Evolutionary conservation across 2,329 filamentous ascomycete genomes (phyloP).

Genomic region (Sporothrix curviconia): DNA sequence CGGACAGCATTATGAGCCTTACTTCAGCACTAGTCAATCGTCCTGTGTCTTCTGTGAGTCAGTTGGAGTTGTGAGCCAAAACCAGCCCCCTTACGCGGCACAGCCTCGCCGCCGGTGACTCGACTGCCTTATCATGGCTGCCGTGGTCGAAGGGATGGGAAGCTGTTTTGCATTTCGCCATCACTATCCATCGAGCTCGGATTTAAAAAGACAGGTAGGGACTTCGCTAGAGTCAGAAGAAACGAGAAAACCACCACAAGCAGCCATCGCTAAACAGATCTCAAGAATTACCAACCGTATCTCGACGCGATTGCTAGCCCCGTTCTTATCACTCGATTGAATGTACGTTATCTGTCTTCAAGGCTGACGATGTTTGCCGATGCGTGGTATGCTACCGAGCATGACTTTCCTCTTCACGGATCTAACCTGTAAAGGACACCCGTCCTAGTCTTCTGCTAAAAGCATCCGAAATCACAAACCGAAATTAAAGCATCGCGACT

Average conservation of each 20-base stretch:
- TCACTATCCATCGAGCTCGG: too few species aligned
- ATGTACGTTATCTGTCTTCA: not conserved
- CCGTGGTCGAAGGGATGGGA: not conserved
- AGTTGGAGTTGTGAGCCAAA: not conserved
- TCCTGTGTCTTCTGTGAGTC: not conserved
- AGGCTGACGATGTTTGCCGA: too few species aligned
- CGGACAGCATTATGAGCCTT: not conserved
- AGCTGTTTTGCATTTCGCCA: too few species aligned
- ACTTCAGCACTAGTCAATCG: too few species aligned
- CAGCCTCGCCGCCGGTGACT: slow-evolving; percentile 6
- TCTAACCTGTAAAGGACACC: not conserved
- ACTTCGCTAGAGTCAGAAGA: too few species aligned
- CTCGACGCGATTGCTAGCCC: not conserved
- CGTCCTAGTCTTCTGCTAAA: not conserved
- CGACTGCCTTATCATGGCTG: too few species aligned
- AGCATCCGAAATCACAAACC: not conserved
- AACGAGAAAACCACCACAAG: not conserved
- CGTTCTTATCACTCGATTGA: not conserved
- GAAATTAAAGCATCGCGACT: not conserved
- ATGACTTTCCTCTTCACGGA: too few species aligned
- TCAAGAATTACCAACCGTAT: not conserved
- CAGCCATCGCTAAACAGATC: not conserved
- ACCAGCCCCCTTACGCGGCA: not conserved
- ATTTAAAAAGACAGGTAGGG: too few species aligned
- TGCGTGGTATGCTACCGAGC: too few species aligned